Evolutionary conservation across 768 basidiomycete genomes (phyloP).

Genomic region (Terana coerulea): DNA sequence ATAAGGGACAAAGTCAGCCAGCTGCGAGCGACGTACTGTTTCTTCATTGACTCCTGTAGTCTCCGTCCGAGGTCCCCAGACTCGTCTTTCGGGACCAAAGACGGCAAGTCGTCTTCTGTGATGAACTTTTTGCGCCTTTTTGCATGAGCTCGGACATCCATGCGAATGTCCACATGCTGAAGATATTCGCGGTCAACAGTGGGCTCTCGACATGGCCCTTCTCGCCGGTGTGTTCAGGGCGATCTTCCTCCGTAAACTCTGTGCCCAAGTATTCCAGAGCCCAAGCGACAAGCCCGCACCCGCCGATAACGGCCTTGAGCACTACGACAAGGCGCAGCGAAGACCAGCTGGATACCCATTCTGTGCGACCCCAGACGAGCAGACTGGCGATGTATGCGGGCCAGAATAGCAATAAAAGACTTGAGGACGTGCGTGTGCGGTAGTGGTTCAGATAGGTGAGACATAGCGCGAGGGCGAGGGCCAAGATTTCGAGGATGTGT

Average conservation of each 20-base stretch:
- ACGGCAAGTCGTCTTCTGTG: constrained; percentile 83
- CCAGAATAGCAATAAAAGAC: constrained; percentile 79
- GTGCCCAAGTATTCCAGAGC: constrained; percentile 68
- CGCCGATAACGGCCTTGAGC: constrained; percentile 40
- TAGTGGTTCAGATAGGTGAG: constrained; percentile 70
- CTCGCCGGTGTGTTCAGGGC: constrained; percentile 28
- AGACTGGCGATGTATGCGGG: constrained; percentile 54
- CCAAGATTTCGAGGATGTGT: constrained; percentile 56
- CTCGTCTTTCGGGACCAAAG: constrained; percentile 63
- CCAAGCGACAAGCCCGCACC: constrained; percentile 53
- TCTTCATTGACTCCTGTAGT: constrained; percentile 57
- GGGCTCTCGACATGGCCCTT: constrained; percentile 75
- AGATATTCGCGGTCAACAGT: constrained; percentile 72
- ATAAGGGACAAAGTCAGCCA: neutral
- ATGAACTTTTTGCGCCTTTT: constrained; percentile 65
- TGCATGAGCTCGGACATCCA: constrained; percentile 85
- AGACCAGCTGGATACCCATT: constrained; percentile 30
- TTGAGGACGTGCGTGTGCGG: constrained; percentile 65
- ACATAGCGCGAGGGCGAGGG: constrained; percentile 42
- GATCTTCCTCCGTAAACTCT: constrained; percentile 37
- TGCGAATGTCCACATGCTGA: constrained; percentile 75
- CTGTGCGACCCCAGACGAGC: constrained; percentile 59
- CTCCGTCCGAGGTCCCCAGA: constrained; percentile 61
- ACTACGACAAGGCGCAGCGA: constrained; percentile 35
- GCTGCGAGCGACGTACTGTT: constrained; percentile 45